Evolutionary conservation across 352 stramenopile genomes (phyloP).

Genomic region (Phytophthora meadii): DNA sequence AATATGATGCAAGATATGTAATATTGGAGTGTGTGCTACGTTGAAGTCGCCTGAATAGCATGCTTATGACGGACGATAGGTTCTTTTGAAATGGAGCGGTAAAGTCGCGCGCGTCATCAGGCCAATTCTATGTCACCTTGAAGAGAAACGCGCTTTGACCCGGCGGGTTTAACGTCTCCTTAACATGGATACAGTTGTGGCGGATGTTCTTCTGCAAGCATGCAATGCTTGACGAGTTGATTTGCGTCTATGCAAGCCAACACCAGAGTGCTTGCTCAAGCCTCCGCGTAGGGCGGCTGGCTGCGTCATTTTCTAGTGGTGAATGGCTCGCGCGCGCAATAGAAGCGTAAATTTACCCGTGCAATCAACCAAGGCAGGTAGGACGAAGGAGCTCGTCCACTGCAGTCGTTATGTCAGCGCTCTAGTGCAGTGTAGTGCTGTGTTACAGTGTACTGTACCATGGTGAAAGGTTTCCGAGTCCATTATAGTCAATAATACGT

Average conservation of each 20-base stretch:
- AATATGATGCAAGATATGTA: background rate
- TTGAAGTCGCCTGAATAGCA: conserved; percentile 21
- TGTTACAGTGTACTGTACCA: too few relatives aligned
- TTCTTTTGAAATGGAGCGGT: conserved; percentile 1
- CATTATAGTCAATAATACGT: too few relatives aligned
- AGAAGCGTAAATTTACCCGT: background rate
- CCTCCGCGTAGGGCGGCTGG: background rate
- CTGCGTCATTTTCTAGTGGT: conserved; percentile 9
- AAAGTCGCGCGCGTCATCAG: conserved; percentile 29
- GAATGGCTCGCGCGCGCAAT: background rate
- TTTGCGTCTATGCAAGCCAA: background rate
- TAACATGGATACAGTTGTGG: too few relatives aligned
- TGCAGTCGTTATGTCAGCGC: too few relatives aligned
- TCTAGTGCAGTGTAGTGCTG: too few relatives aligned
- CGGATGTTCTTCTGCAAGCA: conserved; percentile 6
- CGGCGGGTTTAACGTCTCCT: conserved; percentile 9
- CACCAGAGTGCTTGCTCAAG: too few relatives aligned
- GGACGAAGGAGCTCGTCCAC: too few relatives aligned
- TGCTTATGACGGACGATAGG: conserved; percentile 8
- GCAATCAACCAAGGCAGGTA: background rate
- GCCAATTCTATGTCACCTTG: conserved; percentile 6
- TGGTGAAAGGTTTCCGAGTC: too few relatives aligned
- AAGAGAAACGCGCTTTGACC: conserved; percentile 8
- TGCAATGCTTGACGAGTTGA: conserved; percentile 1
- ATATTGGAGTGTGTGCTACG: background rate